Conservation (phyloP, 768 basidiomycete species). For the Hygrocybe punicea region DNA sequence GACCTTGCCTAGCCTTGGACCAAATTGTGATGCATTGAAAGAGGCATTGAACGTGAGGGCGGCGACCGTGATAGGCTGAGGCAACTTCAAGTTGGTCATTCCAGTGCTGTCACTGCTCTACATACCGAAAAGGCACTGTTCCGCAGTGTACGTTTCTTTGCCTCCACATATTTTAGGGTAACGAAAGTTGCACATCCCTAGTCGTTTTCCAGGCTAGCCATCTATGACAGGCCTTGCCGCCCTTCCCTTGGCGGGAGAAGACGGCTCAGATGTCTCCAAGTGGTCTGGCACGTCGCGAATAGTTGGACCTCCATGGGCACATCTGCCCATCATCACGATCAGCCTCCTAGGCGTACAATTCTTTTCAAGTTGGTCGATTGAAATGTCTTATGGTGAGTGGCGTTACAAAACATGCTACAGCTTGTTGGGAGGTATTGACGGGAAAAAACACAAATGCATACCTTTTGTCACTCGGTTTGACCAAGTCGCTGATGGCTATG, state of each 20-base stretch:
- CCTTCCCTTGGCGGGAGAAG: constrained; percentile 42
- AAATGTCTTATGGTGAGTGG: constrained; percentile 80
- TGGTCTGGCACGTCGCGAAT: constrained; percentile 58
- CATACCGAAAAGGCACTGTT: too few species aligned
- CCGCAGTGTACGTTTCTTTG: too few species aligned
- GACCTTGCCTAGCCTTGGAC: constrained; percentile 37
- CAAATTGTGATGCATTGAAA: constrained; percentile 11
- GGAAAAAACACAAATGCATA: constrained; percentile 43
- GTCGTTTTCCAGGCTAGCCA: background rate
- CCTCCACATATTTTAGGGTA: too few species aligned
- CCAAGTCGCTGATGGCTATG: constrained; percentile 81
- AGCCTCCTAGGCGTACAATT: constrained; percentile 83
- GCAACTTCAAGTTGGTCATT: too few species aligned
- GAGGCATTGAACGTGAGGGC: background rate
- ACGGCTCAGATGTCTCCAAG: constrained; percentile 25
- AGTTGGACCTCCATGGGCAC: constrained; percentile 63
- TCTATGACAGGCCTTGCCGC: constrained; percentile 52
- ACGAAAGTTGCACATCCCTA: too few species aligned
- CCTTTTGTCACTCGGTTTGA: constrained; percentile 81
- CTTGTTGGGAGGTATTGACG: background rate
- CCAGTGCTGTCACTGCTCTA: too few species aligned
- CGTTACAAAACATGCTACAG: background rate
- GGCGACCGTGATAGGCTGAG: background rate
- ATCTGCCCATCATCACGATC: constrained; percentile 67
- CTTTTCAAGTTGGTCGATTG: constrained; percentile 86